phyloP scores from a whole-genome alignment of 1,284 basidiomycete genomes.

The Earliella scabrosa region DNA sequence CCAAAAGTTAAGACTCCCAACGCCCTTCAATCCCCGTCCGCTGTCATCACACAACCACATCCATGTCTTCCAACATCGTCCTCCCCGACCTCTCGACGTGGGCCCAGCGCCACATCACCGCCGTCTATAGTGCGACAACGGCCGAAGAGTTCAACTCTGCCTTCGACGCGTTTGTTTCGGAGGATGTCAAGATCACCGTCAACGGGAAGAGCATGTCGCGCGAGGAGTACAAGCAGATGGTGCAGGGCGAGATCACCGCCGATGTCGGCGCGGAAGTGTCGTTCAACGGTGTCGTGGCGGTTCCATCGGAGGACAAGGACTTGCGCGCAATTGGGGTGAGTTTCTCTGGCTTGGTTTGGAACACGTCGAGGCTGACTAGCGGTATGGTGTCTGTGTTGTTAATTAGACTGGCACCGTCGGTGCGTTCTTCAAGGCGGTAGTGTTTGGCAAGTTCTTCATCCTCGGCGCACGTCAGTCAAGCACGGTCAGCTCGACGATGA shows the following conservation, averaged over 20 bases:
- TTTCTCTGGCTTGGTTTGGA: neutral
- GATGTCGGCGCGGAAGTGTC: constrained; percentile 27
- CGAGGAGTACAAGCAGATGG: constrained; percentile 30
- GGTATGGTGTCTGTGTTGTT: neutral
- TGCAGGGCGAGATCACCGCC: constrained; percentile 24
- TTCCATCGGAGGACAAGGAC: constrained; percentile 16
- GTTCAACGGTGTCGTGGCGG: constrained; percentile 27
- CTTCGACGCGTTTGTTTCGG: constrained; percentile 40
- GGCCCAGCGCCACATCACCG: constrained; percentile 36
- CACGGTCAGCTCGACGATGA: constrained; percentile 31
- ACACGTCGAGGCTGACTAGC: neutral
- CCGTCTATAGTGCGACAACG: constrained; percentile 38
- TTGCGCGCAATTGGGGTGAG: constrained; percentile 20
- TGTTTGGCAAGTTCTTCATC: constrained; percentile 27
- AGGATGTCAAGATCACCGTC: constrained; percentile 34
- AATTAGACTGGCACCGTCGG: constrained; percentile 32
- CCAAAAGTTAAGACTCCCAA: too few relatives aligned
- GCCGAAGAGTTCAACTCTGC: constrained; percentile 16
- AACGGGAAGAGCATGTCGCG: constrained; percentile 36
- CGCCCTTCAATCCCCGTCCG: too few relatives aligned
- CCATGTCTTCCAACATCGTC: constrained; percentile 29
- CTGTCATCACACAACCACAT: too few relatives aligned
- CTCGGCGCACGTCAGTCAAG: constrained; percentile 26
- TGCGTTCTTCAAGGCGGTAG: constrained; percentile 28
- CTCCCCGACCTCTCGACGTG: constrained; percentile 42